Evolutionary conservation across 2,329 filamentous ascomycete species (phyloP).

Genomic region (Epichloe gansuensis): DNA sequence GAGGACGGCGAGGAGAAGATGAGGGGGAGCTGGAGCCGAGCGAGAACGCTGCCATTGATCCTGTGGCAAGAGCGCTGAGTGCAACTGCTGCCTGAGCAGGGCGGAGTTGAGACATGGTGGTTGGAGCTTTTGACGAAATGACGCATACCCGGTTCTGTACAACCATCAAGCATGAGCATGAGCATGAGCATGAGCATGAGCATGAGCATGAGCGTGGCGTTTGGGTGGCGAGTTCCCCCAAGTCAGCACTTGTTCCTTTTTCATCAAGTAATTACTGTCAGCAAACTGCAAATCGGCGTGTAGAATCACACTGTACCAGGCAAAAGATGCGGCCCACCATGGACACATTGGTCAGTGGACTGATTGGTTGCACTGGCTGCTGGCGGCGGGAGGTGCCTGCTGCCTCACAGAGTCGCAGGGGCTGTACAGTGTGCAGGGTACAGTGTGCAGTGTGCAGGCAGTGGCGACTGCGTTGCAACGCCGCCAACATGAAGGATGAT

Average conservation of each 20-base stretch:
- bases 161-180: not conserved
- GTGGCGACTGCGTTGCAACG: not conserved
- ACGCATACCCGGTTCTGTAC: not conserved
- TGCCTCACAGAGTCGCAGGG: not conserved
- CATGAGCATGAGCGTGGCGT: not conserved
- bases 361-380: too few species aligned
- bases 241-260: not conserved
- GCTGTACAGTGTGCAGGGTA: not conserved
- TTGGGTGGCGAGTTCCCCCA: not conserved
- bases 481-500: too few species aligned
- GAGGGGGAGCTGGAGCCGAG: slow-evolving; percentile 23
- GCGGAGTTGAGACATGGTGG: too few species aligned
- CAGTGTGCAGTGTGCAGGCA: not conserved
- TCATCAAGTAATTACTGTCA: not conserved
- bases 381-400: not conserved
- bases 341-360: too few species aligned
- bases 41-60: slow-evolving; percentile 11
- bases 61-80: not conserved
- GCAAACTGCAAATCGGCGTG: not conserved
- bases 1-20: slow-evolving; percentile 24
- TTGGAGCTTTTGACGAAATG: not conserved
- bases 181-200: not conserved
- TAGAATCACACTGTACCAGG: not conserved
- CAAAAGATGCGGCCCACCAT: not conserved
- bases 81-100: slow-evolving; percentile 3